These are phyloP conservation scores for Tylopilus rubrobrunneus DNA, from an alignment of 768 basidiomycete species.

Conservation along the genomic window DNA sequence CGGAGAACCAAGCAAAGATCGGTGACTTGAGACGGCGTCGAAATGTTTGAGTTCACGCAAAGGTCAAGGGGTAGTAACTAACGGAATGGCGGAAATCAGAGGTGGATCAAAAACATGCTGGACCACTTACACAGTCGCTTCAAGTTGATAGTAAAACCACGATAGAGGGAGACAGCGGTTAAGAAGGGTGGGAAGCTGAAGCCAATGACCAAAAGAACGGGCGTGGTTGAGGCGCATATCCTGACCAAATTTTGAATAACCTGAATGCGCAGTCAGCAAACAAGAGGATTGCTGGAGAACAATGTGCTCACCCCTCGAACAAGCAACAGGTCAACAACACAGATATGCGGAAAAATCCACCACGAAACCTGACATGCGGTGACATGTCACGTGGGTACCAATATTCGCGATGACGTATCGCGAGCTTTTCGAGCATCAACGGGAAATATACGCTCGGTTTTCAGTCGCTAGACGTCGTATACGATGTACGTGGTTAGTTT, in stretches of 20 bases:
- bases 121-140: conserved; percentile 65
- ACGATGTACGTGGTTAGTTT: too few relatives aligned
- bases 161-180: conserved; percentile 66
- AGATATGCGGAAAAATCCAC: conserved; percentile 80
- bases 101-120: background rate
- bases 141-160: conserved; percentile 62
- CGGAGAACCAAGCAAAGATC: conserved; percentile 87
- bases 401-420: too few relatives aligned
- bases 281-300: background rate
- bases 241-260: conserved; percentile 70
- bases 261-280: conserved; percentile 17
- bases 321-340: conserved; percentile 81
- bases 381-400: too few relatives aligned
- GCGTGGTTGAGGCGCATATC: conserved; percentile 54
- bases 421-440: too few relatives aligned
- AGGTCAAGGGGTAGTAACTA: conserved; percentile 85
- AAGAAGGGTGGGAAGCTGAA: conserved; percentile 80
- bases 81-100: background rate
- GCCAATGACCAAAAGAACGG: conserved; percentile 71
- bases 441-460: too few relatives aligned
- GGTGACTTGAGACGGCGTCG: conserved; percentile 88
- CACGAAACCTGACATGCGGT: too few relatives aligned
- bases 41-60: conserved; percentile 85
- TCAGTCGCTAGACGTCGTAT: too few relatives aligned
- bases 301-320: conserved; percentile 42